phyloP scores from a whole-genome alignment of 192 early-diverging fungal species.

The Rhizophagus clarus region DNA sequence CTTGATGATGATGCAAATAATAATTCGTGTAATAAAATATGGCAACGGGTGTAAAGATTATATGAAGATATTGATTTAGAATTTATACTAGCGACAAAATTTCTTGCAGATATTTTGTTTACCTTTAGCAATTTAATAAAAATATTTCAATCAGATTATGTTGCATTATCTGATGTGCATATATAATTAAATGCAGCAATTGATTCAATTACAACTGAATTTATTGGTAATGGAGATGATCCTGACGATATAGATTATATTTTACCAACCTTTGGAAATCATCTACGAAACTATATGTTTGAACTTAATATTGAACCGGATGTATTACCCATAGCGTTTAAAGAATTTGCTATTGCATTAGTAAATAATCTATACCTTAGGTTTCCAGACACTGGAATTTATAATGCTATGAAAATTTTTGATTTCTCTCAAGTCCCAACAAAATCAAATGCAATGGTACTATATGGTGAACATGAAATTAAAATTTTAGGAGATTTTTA shows the following conservation, averaged over 20 bases:
- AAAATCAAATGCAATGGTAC: background rate
- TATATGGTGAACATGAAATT: slow-evolving; percentile 11
- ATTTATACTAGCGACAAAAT: slow-evolving; percentile 14
- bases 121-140: background rate
- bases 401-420: slow-evolving; percentile 20
- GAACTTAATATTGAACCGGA: background rate
- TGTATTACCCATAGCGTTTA: background rate
- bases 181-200: slow-evolving; percentile 2
- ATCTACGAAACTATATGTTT: background rate
- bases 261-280: background rate
- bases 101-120: too few species aligned
- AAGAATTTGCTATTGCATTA: background rate
- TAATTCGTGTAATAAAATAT: background rate
- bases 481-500: background rate
- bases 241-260: background rate
- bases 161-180: slow-evolving; percentile 18
- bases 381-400: slow-evolving; percentile 3
- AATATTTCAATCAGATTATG: slow-evolving; percentile 10
- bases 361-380: background rate
- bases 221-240: background rate
- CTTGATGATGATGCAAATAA: slow-evolving; percentile 3
- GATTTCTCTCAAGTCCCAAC: slow-evolving; percentile 3
- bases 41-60: background rate
- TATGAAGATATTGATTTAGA: background rate
- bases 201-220: slow-evolving; percentile 13